Base-by-base conservation (phyloP, 495 filamentous ascomycete genomes). In the Podospora conica region DNA sequence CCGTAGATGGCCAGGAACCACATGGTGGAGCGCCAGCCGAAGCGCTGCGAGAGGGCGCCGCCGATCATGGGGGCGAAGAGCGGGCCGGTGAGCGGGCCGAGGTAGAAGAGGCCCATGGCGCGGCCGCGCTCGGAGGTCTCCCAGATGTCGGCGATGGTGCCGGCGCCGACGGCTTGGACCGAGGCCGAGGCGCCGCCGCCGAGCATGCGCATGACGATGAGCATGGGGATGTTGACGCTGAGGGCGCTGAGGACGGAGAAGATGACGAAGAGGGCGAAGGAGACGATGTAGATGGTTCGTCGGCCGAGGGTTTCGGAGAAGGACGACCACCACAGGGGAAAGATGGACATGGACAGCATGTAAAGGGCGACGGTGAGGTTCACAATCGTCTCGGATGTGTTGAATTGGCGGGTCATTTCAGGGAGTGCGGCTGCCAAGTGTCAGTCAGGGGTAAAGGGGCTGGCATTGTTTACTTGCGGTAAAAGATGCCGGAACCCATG, bases 101-200 rank as follows among this genome's bases (percentile, higher is more conserved):
- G 82, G 66, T 96, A 98, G 76, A 97, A 98, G 23, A 91, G 85
- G 2, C 92, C 88, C 92, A 98, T 96, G n/a, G 93, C 93, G 23
- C 80, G 80, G 8, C 94, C 94, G 63, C 93, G 81, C 74, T 96
- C 90, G 22, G 81, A 83, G 1, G 87, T 73, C 64, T 94, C 91
- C 94, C 93, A 98, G 61, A 97, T 84, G 77, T 97, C 94, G 10
- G 94, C 89, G 54, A 97, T 92, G 3, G 92, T 96, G 18, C 94
- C 94, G 18, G 94, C 94, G 21, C 94, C 94, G 24, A 97, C 93
- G 18, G 91, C 91, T 71, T 97, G 94, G 0, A 96, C 93, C 0
- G 88, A 91, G 1, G 93, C 93, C 12, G 92, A 86, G 6, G 91
- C 91, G 29, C 91, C 94, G 53, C 94, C 94, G 53, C 86, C 87